These are phyloP conservation scores for Conoideocrella luteorostrata DNA, from an alignment of 2,329 filamentous ascomycete species.

Conservation along the genomic window DNA sequence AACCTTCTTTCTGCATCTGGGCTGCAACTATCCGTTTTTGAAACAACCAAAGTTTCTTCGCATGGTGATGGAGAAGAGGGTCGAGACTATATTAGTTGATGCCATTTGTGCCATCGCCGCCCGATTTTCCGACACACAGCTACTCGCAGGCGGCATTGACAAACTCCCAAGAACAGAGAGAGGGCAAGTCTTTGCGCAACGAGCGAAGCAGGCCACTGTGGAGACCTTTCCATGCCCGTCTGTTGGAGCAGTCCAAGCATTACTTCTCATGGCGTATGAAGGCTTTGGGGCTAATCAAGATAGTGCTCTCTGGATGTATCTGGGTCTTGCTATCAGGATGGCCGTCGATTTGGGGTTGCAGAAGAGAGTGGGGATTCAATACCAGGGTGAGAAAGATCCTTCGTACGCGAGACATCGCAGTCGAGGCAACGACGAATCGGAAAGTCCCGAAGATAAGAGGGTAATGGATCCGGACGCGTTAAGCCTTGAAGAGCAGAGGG, in stretches of 20 bases:
- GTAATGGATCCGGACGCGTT: slow-evolving; percentile 32
- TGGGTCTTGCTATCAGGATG: slow-evolving; percentile 81
- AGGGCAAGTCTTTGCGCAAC: slow-evolving; percentile 70
- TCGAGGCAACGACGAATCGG: slow-evolving; percentile 26
- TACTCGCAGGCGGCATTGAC: slow-evolving; percentile 40
- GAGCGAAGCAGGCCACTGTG: slow-evolving; percentile 75
- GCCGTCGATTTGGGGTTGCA: slow-evolving; percentile 74
- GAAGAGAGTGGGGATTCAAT: slow-evolving; percentile 68
- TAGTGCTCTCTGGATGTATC: slow-evolving; percentile 89
- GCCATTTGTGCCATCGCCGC: slow-evolving; percentile 78
- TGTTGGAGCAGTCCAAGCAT: slow-evolving; percentile 77
- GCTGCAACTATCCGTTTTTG: slow-evolving; percentile 81
- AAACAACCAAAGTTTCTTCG: slow-evolving; percentile 64
- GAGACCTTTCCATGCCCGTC: slow-evolving; percentile 79
- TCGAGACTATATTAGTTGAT: slow-evolving; percentile 81
- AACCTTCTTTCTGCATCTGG: slow-evolving; percentile 74
- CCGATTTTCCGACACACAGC: slow-evolving; percentile 63
- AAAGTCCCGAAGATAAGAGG: slow-evolving; percentile 34
- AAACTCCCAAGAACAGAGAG: slow-evolving; percentile 56
- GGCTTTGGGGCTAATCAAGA: slow-evolving; percentile 85
- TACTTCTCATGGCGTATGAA: slow-evolving; percentile 77
- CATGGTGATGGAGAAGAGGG: slow-evolving; percentile 72
- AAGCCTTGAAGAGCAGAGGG: slow-evolving; percentile 49
- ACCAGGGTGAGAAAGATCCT: slow-evolving; percentile 47
- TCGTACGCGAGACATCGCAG: slow-evolving; percentile 41